A percentile compares a stretch with the other conserved stretches of the same genome.
Evolutionary conservation across 2,329 filamentous ascomycete species (phyloP).

Genomic region (Trichoderma atrobrunneum): DNA sequence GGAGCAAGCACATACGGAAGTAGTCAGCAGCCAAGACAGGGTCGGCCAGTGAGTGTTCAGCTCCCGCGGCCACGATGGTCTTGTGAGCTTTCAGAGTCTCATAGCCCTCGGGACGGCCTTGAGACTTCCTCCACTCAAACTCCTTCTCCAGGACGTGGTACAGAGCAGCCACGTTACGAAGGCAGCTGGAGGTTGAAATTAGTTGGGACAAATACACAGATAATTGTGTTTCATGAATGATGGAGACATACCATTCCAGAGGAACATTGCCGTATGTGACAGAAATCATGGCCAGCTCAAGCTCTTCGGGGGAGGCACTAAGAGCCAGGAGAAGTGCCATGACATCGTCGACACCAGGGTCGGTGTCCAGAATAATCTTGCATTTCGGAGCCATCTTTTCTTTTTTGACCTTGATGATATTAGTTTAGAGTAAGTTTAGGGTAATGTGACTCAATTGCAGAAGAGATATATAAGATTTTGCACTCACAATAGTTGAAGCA

Average conservation of each 20-base stretch:
- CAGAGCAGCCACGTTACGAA: constrained; percentile 83
- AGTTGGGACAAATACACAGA: not conserved
- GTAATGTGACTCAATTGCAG: not conserved
- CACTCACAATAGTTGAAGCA: not conserved
- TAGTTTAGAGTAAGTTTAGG: not conserved
- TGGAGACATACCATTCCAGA: constrained; percentile 63
- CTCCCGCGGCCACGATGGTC: constrained; percentile 82
- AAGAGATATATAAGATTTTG: not conserved
- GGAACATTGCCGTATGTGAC: constrained; percentile 94
- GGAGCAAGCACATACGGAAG: constrained; percentile 65
- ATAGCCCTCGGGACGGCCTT: constrained; percentile 68
- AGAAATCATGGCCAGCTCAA: constrained; percentile 82
- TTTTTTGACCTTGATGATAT: not conserved
- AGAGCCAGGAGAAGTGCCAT: constrained; percentile 85
- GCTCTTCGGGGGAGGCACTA: constrained; percentile 74
- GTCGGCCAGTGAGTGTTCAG: constrained; percentile 80
- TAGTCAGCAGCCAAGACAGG: constrained; percentile 77
- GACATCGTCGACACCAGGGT: constrained; percentile 75
- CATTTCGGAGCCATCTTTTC: constrained; percentile 35
- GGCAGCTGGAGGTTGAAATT: constrained; percentile 54
- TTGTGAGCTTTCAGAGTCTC: constrained; percentile 68
- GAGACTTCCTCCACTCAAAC: constrained; percentile 72
- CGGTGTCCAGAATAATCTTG: constrained; percentile 92
- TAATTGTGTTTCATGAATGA: too few relatives aligned
- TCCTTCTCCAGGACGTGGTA: constrained; percentile 93